Percentiles rank a stretch among this genome's conserved stretches.
Evolutionary conservation across 2,329 filamentous ascomycete species (phyloP).

Genomic region (Exophiala alcalophila): DNA sequence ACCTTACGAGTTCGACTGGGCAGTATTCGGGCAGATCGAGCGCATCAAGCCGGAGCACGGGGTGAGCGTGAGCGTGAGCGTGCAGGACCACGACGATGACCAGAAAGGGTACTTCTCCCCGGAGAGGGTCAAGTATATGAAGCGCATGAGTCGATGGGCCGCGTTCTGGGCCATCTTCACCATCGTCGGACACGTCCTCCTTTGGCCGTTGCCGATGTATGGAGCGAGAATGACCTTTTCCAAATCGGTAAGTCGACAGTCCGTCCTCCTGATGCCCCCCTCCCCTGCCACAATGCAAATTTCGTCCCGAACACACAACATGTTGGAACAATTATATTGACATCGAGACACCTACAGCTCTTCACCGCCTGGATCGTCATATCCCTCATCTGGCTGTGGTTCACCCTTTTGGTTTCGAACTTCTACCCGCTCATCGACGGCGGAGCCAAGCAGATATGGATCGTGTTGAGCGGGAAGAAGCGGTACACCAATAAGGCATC

Average conservation of each 20-base stretch:
- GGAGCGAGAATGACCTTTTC: slow-evolving; percentile 35
- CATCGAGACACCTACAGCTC: slow-evolving; percentile 68
- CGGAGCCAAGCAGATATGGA: slow-evolving; percentile 19
- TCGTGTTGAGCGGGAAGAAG: slow-evolving; percentile 1
- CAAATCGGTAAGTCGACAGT: background rate
- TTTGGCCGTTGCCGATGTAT: slow-evolving; percentile 89
- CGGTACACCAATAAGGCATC: too few relatives aligned
- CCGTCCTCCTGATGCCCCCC: slow-evolving; percentile 63
- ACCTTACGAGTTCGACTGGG: too few relatives aligned
- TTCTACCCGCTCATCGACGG: slow-evolving; percentile 42
- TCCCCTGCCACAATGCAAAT: too few relatives aligned
- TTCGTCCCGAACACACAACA: too few relatives aligned
- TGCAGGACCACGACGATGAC: background rate
- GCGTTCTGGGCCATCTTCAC: slow-evolving; percentile 62
- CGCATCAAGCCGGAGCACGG: too few relatives aligned
- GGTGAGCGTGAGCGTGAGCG: background rate
- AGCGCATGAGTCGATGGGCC: slow-evolving; percentile 53
- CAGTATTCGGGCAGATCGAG: too few relatives aligned
- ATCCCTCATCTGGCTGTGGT: slow-evolving; percentile 64
- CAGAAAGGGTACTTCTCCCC: background rate
- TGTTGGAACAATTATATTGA: too few relatives aligned
- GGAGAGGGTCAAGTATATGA: slow-evolving; percentile 32
- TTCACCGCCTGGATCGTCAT: slow-evolving; percentile 77
- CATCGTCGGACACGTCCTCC: slow-evolving; percentile 57
- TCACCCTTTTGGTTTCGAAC: slow-evolving; percentile 35